Evolutionary conservation across 2,329 filamentous ascomycete species (phyloP).

Genomic region (Magnaporthiopsis rhizophila): DNA sequence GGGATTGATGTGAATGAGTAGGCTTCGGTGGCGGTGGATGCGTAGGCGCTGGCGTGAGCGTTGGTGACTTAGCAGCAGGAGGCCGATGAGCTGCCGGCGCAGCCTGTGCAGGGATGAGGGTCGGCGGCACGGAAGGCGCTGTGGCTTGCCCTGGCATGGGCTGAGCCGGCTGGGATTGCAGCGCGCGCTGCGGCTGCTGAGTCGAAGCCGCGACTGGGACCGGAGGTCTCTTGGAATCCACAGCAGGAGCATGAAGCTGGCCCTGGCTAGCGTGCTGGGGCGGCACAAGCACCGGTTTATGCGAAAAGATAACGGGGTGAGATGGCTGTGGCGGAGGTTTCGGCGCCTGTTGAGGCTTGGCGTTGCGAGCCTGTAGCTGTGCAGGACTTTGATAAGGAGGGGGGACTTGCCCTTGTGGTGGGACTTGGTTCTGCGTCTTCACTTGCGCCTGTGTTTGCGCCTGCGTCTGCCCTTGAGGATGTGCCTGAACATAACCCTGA

Average conservation of each 20-base stretch:
- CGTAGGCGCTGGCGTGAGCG: not conserved
- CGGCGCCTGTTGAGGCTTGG: slow-evolving; percentile 2
- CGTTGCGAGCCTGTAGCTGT: not conserved
- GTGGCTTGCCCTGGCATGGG: not conserved
- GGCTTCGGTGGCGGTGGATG: slow-evolving; percentile 9
- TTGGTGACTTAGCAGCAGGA: not conserved
- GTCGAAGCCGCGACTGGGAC: slow-evolving; percentile 19
- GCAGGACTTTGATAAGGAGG: not conserved
- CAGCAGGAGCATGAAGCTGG: slow-evolving; percentile 8
- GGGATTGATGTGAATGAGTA: not conserved
- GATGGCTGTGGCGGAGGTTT: slow-evolving; percentile 9
- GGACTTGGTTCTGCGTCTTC: not conserved
- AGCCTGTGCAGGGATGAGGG: not conserved
- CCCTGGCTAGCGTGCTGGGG: slow-evolving; percentile 27
- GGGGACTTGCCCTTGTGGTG: not conserved
- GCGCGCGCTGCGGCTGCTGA: slow-evolving; percentile 10
- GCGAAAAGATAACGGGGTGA: not conserved
- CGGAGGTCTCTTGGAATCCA: not conserved
- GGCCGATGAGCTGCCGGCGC: not conserved
- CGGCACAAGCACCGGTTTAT: slow-evolving; percentile 21
- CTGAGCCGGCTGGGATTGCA: slow-evolving; percentile 10
- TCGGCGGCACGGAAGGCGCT: not conserved
- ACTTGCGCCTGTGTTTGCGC: not conserved
- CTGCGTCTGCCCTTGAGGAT: not conserved
- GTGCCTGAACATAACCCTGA: not conserved